Base-by-base conservation (phyloP, 345 rosid genomes). In the Ceriops decandra region DNA sequence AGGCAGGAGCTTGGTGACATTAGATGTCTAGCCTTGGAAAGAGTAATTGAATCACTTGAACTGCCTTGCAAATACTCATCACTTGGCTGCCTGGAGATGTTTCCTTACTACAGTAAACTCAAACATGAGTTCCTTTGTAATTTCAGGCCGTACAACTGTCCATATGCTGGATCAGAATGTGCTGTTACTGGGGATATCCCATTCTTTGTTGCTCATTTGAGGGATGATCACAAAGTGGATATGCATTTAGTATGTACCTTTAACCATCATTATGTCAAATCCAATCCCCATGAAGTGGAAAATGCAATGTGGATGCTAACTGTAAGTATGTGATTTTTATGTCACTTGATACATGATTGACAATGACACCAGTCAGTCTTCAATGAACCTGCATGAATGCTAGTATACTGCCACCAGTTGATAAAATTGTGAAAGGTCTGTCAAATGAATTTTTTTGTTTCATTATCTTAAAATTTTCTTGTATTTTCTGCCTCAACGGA, bases 1-100 rank as follows among this genome's bases (percentile, higher is more conserved):
- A 82, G 98, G 79, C 97, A 90, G 80, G 98, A 93, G 87, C 97
- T 93, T 30, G 97, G 97, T n/a, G 98, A 93, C 74, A 87, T 90
- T 53, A 88, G 98, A 72, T 90, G 98, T 79, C 81, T 90, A 54
- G 97, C 97, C 26, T 70, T 93, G 66, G 98, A 93, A 77, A 93
- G 91, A 79, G 96, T 93, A 28, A 97, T 97, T 0, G 98, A 90
- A 76, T 93, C 97, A 15, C 91, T 93, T 47, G 95, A 90, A 66
- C 79, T 93, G 72, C 98, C 96, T 9, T 91, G 98, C 93, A 89
- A 85, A 61, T 85, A 84, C 78, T 74, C 73, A 73, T 79, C 89
- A 1, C 85, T 87, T 70, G 98, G 98, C 70, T 91, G 97, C 84
- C 90, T 86, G 2, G 96, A 89, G 80, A 93, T 93, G 68, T 90